A percentile compares a stretch with the other conserved stretches of the same genome.
Evolutionary conservation across 176 grass and related monocot genomes (phyloP).

Genomic region (Eremochloa ophiuroides): DNA sequence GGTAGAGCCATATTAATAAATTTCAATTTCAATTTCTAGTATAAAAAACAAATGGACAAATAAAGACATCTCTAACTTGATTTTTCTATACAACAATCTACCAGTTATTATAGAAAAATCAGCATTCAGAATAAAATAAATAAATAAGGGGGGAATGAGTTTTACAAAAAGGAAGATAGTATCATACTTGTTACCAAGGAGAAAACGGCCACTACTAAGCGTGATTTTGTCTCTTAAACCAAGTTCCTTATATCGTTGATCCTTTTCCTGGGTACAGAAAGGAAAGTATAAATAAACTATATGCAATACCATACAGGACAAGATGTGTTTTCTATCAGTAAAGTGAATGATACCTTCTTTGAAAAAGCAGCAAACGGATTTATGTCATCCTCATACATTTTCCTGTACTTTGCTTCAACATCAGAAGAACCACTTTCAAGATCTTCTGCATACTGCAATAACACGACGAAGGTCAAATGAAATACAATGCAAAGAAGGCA

Average conservation of each 20-base stretch:
- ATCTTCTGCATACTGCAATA: conserved; percentile 85
- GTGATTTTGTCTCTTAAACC: conserved; percentile 99
- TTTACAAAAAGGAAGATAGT: background rate
- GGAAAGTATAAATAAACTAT: background rate
- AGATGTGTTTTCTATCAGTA: background rate
- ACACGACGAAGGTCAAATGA: conserved; percentile 29
- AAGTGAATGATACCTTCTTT: conserved; percentile 54
- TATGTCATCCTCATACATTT: conserved; percentile 99
- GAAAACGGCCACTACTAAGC: conserved; percentile 96
- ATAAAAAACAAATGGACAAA: background rate
- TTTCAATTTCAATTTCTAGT: background rate
- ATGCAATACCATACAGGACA: conserved; percentile 21
- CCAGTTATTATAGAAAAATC: conserved; percentile 1
- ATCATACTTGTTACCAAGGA: conserved; percentile 99
- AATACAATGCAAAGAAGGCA: background rate
- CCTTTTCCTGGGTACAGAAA: conserved; percentile 82
- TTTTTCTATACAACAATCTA: background rate
- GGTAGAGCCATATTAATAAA: background rate
- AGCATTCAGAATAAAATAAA: background rate
- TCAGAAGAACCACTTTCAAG: conserved; percentile 98
- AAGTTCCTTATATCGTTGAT: conserved; percentile 99
- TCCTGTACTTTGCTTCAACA: conserved; percentile 98
- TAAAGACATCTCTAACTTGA: background rate
- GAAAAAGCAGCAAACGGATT: conserved; percentile 99
- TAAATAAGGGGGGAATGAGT: background rate